These are phyloP conservation scores for Hypoxylon cercidicola DNA, from an alignment of 495 filamentous ascomycete genomes.

Conservation along the genomic window DNA sequence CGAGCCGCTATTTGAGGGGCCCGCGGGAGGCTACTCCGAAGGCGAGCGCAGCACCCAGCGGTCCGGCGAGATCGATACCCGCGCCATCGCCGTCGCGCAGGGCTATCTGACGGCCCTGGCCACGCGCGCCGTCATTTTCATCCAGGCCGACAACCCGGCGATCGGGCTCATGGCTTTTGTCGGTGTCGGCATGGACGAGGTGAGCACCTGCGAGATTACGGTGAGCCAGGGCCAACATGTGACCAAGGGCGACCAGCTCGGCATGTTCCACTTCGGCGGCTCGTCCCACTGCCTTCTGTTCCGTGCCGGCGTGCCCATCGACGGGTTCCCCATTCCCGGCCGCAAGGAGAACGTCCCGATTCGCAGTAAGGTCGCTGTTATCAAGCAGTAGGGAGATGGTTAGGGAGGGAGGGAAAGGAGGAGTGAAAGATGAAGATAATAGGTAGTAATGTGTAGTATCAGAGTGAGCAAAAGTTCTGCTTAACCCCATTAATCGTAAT, in stretches of 20 bases:
- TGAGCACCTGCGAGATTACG: constrained; percentile 73
- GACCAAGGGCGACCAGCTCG: constrained; percentile 72
- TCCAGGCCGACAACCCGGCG: constrained; percentile 71
- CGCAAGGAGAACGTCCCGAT: constrained; percentile 68
- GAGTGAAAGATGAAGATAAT: background rate
- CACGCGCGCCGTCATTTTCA: constrained; percentile 72
- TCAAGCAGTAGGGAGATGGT: constrained; percentile 40
- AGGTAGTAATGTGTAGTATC: background rate
- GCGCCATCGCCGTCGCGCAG: constrained; percentile 57
- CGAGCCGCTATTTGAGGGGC: constrained; percentile 66
- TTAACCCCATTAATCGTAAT: too few species aligned
- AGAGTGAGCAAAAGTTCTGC: background rate
- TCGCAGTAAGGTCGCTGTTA: constrained; percentile 59
- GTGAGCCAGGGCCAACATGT: constrained; percentile 69
- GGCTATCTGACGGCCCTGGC: constrained; percentile 68
- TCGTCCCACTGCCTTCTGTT: constrained; percentile 73
- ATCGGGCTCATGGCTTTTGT: constrained; percentile 75
- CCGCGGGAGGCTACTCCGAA: constrained; percentile 31
- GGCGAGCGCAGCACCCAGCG: constrained; percentile 39
- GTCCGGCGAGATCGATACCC: constrained; percentile 44
- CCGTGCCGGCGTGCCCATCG: constrained; percentile 51
- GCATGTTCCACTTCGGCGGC: constrained; percentile 82
- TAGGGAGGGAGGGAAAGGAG: background rate
- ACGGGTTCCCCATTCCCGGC: constrained; percentile 60
- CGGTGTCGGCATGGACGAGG: constrained; percentile 76